Evolutionary conservation across 495 filamentous ascomycete species (phyloP).

Genomic region (Rusavskia elegans): DNA sequence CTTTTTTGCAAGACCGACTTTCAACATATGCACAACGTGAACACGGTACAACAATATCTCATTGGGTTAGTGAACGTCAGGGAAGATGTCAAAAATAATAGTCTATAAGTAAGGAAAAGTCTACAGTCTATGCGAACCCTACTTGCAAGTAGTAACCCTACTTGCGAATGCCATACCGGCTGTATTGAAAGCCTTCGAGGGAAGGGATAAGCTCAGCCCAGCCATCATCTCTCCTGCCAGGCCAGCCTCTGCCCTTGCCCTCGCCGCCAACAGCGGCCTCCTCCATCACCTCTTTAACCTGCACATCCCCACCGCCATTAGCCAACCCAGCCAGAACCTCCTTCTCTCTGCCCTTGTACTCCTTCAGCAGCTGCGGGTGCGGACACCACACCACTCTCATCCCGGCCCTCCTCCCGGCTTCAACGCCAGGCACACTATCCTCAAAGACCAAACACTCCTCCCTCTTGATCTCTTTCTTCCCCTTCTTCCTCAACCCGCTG

Average conservation of each 20-base stretch:
- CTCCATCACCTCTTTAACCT: slow-evolving; percentile 29
- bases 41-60: no score
- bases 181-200: slow-evolving; percentile 59
- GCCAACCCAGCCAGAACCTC: slow-evolving; percentile 75
- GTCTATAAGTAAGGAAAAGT: no score
- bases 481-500: slow-evolving; percentile 41
- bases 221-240: slow-evolving; percentile 48
- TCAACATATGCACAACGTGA: no score
- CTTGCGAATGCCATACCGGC: slow-evolving; percentile 45
- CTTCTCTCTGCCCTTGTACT: slow-evolving; percentile 58
- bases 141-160: background rate
- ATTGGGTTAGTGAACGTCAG: no score
- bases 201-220: slow-evolving; percentile 48
- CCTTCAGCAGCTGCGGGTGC: slow-evolving; percentile 60
- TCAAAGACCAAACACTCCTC: slow-evolving; percentile 95
- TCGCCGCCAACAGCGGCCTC: slow-evolving; percentile 28
- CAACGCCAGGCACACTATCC: slow-evolving; percentile 83
- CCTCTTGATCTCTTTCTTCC: slow-evolving; percentile 49
- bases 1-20: background rate
- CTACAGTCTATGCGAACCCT: no score
- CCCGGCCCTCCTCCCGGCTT: slow-evolving; percentile 77
- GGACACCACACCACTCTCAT: slow-evolving; percentile 94
- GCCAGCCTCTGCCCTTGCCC: slow-evolving; percentile 21
- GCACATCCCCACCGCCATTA: slow-evolving; percentile 40
- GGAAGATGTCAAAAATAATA: no score